Evolutionary conservation across 2,329 filamentous ascomycete genomes (phyloP).

Genomic region (Beauveria bassiana): DNA sequence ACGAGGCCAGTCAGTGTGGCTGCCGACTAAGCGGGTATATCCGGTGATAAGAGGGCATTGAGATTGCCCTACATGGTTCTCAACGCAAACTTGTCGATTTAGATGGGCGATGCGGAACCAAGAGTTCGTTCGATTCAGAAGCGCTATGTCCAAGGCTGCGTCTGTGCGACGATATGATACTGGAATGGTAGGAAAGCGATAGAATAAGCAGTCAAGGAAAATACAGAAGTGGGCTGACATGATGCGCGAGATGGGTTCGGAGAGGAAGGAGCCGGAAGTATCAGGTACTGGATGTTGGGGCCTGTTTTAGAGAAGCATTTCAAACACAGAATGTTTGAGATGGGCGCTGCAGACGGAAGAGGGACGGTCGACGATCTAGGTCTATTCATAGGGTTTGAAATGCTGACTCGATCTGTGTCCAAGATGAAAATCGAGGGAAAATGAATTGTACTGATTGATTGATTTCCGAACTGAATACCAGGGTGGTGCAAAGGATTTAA

Average conservation of each 20-base stretch:
- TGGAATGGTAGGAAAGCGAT: background rate
- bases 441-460: background rate
- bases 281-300: background rate
- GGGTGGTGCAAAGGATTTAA: background rate
- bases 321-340: background rate
- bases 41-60: background rate
- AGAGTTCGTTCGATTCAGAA: background rate
- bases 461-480: too few species aligned
- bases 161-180: background rate
- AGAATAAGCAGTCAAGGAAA: background rate
- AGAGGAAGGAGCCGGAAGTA: background rate
- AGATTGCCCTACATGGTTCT: background rate
- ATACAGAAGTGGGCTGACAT: background rate
- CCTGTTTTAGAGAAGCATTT: background rate
- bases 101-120: background rate
- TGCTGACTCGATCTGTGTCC: too few species aligned
- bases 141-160: background rate
- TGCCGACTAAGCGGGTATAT: background rate
- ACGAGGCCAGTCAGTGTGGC: background rate
- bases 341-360: background rate
- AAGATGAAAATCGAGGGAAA: background rate
- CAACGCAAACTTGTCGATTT: background rate
- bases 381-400: too few species aligned
- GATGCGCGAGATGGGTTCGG: background rate
- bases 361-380: background rate